Evolutionary conservation across 2,329 filamentous ascomycete species (phyloP), one percentile per base, ranked within the genome.

Genomic region (Elsinoe australis): DNA sequence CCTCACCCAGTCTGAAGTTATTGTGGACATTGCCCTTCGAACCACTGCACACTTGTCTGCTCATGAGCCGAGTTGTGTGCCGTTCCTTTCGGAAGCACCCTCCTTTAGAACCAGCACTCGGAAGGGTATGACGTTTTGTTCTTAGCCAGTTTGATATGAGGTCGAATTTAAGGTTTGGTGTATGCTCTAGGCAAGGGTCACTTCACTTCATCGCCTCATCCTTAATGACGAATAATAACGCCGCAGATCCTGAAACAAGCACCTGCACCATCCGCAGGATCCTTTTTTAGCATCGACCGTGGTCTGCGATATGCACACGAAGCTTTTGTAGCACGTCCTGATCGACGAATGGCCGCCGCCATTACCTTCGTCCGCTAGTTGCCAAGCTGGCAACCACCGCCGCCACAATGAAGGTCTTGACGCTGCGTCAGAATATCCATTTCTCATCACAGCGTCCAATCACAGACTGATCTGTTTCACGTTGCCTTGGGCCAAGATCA

Each of bases 401-500:
- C 8, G 21, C 18, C 17, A 21, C 14, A 5, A 4, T 41, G 5
- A n/a, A n/a, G n/a, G n/a, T 14, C 36, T 41, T 41, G 4, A 14
- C 12, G 22, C 36, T 41, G 36, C 36, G 36, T 28, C 36, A 41
- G 36, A 41, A 21, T 6, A 15, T 21, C 21, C 36, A 7, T 14
- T 41, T 26, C 21, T 26, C 12, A 7, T 14, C 12, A 9, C 6
- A 38, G 18, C 36, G 26, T 28, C 36, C 36, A 41, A 41, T 41
- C 36, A 41, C 17, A 14, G 12, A 26, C 21, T 21, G 4, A 12
- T 15, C 3, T 7, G 14, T 4, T 9, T 41, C 21, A 41, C 36
- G 36, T 41, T 41, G 36, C 36, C 36, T 41, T 9, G n/a, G 17
- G 36, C 36, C 36, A 41, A 41, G 36, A 15, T 14, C 21, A 28